A percentile compares a stretch with the other conserved stretches of the same genome.
phyloP scores from a whole-genome alignment of 495 filamentous ascomycete species.

The Astrocystis sublimbata region DNA sequence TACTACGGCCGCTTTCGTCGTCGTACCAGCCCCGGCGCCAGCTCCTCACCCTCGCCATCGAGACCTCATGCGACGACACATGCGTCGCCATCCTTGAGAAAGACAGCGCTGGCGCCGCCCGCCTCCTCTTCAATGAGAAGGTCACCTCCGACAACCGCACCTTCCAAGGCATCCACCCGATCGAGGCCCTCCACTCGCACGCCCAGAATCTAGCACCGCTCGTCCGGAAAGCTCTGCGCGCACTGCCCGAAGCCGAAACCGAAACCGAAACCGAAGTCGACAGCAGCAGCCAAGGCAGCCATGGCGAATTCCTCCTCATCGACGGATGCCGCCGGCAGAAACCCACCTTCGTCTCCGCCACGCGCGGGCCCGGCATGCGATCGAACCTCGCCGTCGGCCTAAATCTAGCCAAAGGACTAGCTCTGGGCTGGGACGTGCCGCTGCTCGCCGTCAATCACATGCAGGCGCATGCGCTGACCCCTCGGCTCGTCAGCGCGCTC shows the following conservation, averaged over 20 bases:
- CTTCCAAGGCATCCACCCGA: constrained; percentile 77
- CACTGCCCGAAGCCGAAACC: constrained; percentile 50
- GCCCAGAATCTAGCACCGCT: constrained; percentile 65
- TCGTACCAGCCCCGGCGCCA: constrained; percentile 1
- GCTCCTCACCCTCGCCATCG: constrained; percentile 81
- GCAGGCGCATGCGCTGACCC: constrained; percentile 93
- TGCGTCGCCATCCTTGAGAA: constrained; percentile 83
- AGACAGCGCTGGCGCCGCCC: constrained; percentile 41
- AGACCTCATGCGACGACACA: constrained; percentile 97
- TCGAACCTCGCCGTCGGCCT: constrained; percentile 72
- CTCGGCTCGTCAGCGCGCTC: constrained; percentile 72
- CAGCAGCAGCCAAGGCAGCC: constrained; percentile 15
- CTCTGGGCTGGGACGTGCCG: constrained; percentile 77
- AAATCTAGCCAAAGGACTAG: constrained; percentile 84
- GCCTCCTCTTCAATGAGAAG: constrained; percentile 77
- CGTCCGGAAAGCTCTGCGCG: constrained; percentile 60
- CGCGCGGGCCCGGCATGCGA: constrained; percentile 86
- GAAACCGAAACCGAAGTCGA: too few relatives aligned
- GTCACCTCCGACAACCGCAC: constrained; percentile 72
- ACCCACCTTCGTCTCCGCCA: constrained; percentile 83
- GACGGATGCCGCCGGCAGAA: constrained; percentile 41
- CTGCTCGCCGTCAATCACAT: constrained; percentile 91
- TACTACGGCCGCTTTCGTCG: neutral
- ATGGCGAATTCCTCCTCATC: constrained; percentile 18
- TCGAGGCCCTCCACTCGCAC: constrained; percentile 71